A percentile compares a stretch with the other conserved stretches of the same genome.
phyloP scores from a whole-genome alignment of 176 grass and related monocot species.

The Rhynchospora breviuscula region DNA sequence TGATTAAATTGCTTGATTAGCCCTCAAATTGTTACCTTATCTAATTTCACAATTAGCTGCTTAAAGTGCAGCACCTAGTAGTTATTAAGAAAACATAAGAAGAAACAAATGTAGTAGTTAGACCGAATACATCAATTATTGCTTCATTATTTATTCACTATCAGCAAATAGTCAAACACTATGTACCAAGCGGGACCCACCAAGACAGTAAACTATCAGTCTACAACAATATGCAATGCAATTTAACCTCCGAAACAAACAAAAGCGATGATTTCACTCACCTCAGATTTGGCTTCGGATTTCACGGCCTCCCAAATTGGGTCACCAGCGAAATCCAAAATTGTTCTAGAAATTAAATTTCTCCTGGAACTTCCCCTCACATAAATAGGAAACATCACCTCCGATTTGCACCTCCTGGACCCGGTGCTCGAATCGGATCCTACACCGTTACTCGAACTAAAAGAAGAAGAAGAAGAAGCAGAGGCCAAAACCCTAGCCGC shows the following conservation, averaged over 20 bases:
- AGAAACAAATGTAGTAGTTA: not conserved
- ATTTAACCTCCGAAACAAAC: not conserved
- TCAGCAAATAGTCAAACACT: not conserved
- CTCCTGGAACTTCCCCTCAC: conserved; percentile 52
- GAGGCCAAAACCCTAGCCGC: conserved; percentile 21
- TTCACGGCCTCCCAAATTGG: conserved; percentile 87
- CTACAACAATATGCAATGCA: not conserved
- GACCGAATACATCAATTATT: not conserved
- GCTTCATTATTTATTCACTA: not conserved
- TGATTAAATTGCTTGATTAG: not conserved
- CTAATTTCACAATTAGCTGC: not conserved
- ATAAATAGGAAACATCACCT: conserved; percentile 90
- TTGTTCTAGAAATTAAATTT: conserved; percentile 40
- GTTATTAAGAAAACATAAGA: not conserved
- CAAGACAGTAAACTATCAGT: not conserved
- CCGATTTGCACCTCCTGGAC: conserved; percentile 42
- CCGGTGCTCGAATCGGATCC: conserved; percentile 30
- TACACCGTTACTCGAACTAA: not conserved
- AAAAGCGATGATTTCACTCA: conserved; percentile 19
- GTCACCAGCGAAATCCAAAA: conserved; percentile 57
- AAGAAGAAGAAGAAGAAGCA: not conserved
- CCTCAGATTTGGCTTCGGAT: conserved; percentile 76
- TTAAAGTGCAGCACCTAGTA: not conserved
- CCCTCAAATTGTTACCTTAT: not conserved
- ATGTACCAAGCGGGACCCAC: not conserved